Evolutionary conservation across 129 eudicot genomes (phyloP).

Genomic region (Heracleum sosnowskyi): DNA sequence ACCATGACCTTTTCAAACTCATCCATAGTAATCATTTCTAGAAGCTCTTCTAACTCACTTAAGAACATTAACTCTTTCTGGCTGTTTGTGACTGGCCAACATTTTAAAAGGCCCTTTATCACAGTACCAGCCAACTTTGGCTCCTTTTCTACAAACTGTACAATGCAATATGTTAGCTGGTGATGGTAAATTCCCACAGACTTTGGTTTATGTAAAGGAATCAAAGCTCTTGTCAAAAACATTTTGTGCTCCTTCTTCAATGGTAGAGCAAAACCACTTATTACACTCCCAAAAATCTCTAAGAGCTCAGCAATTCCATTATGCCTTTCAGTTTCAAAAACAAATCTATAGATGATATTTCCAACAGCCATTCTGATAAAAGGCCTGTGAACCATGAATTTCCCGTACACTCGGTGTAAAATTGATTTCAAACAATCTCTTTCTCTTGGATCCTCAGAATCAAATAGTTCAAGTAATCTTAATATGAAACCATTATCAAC

Average conservation of each 20-base stretch:
- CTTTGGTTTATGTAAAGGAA: conserved; percentile 72
- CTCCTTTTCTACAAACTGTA: conserved; percentile 65
- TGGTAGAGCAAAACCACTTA: conserved; percentile 69
- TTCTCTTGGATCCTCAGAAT: conserved; percentile 76
- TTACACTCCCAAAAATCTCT: conserved; percentile 75
- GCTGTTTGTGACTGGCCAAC: conserved; percentile 70
- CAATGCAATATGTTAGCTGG: conserved; percentile 60
- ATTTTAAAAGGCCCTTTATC: conserved; percentile 52
- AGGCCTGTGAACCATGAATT: conserved; percentile 71
- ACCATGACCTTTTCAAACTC: conserved; percentile 70
- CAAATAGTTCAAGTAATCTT: conserved; percentile 48
- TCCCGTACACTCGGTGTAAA: conserved; percentile 63
- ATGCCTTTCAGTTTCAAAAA: conserved; percentile 58
- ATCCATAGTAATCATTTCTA: conserved; percentile 47
- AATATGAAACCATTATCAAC: conserved; percentile 43
- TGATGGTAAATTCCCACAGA: conserved; percentile 61
- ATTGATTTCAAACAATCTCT: conserved; percentile 62
- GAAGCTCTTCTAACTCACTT: conserved; percentile 64
- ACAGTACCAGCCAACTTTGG: conserved; percentile 54
- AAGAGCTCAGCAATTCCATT: conserved; percentile 69
- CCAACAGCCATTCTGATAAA: conserved; percentile 60
- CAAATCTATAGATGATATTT: conserved; percentile 49
- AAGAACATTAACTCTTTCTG: conserved; percentile 73
- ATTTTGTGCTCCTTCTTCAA: conserved; percentile 63
- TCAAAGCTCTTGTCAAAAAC: conserved; percentile 50